Percentiles rank a stretch among this genome's conserved stretches.
Conservation (phyloP, 148 eudicot genomes). For the Dianthus caryophyllus region DNA sequence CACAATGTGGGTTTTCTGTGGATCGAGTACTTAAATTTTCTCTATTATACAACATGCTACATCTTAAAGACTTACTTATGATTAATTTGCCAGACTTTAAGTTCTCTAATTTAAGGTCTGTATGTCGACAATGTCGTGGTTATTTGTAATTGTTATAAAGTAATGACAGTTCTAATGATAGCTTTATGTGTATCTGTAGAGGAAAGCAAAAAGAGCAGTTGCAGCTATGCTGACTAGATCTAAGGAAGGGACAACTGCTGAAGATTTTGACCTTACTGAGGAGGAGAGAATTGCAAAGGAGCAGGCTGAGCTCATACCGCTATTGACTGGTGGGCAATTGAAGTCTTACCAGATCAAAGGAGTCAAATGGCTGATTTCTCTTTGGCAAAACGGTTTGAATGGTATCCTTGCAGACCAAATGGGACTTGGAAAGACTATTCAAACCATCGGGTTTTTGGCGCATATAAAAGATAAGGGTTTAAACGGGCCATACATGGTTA, state of each 20-base stretch:
- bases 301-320: conserved; percentile 79
- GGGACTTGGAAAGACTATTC: conserved; percentile 99
- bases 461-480: conserved; percentile 89
- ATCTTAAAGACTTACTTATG: background rate
- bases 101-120: conserved; percentile 1
- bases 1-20: background rate
- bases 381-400: conserved; percentile 96
- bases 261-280: conserved; percentile 63
- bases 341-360: conserved; percentile 92
- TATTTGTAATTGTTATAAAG: no score
- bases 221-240: conserved; percentile 89
- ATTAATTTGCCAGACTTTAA: no score
- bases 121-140: background rate
- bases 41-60: background rate
- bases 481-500: conserved; percentile 91
- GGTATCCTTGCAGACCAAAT: conserved; percentile 99
- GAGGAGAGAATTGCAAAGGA: conserved; percentile 69
- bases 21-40: background rate
- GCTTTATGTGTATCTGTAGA: conserved; percentile 34
- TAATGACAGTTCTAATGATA: no score
- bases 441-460: conserved; percentile 85
- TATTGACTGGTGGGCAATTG: conserved; percentile 85
- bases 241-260: conserved; percentile 51
- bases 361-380: conserved; percentile 90
- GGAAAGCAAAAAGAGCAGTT: conserved; percentile 92